Evolutionary conservation across 1,139 yeast genomes (phyloP).

Genomic region (Lizanozyma gosingica): DNA sequence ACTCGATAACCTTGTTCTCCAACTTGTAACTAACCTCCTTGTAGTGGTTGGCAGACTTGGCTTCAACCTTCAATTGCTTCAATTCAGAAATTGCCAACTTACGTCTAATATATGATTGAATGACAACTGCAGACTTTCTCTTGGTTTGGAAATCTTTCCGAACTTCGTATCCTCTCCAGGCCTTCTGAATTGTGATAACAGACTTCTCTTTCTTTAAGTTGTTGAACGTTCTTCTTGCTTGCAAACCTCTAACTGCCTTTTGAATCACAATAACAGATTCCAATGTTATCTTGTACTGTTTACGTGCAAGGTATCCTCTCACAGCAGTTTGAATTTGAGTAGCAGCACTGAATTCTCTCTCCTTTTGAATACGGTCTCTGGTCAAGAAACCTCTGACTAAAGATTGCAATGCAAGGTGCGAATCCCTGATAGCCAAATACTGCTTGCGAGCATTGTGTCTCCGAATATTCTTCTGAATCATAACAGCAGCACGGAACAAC

Average conservation of each 20-base stretch:
- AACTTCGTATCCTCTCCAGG: conserved; percentile 50
- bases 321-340: conserved; percentile 60
- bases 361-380: conserved; percentile 48
- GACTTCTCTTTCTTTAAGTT: conserved; percentile 48
- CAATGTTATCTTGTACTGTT: conserved; percentile 32
- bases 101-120: conserved; percentile 76
- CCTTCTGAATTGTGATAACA: conserved; percentile 63
- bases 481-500: conserved; percentile 65
- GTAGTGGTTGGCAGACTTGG: conserved; percentile 82
- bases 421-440: conserved; percentile 45
- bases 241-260: conserved; percentile 57
- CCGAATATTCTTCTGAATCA: conserved; percentile 81
- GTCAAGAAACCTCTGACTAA: conserved; percentile 54
- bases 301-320: conserved; percentile 57
- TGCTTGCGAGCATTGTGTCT: conserved; percentile 54
- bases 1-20: conserved; percentile 92
- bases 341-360: conserved; percentile 60
- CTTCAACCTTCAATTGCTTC: conserved; percentile 62
- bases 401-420: conserved; percentile 54
- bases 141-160: conserved; percentile 36
- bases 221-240: conserved; percentile 42
- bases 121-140: conserved; percentile 49
- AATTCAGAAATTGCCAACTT: conserved; percentile 63
- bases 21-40: conserved; percentile 87
- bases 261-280: conserved; percentile 54